phyloP scores from a whole-genome alignment of 345 rosid genomes.

The Durio zibethinus region DNA sequence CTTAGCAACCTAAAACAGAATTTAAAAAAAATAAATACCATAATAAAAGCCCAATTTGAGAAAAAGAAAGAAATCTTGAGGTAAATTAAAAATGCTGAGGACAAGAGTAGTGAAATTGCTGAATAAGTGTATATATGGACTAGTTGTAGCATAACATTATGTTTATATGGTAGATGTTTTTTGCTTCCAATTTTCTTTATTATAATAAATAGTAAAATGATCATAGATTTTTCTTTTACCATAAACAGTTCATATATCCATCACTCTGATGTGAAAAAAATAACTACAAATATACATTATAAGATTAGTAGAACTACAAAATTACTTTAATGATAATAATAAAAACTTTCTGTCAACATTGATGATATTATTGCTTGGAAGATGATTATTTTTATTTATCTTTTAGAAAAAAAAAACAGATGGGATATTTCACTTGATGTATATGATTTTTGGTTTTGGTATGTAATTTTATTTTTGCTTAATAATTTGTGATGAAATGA shows the following conservation, averaged over 20 bases:
- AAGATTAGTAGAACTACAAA: neutral
- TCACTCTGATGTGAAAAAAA: neutral
- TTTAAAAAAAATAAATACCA: conserved; percentile 49
- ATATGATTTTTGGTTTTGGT: too few relatives aligned
- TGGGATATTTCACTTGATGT: too few relatives aligned
- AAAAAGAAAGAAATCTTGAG: conserved; percentile 44
- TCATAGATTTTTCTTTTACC: neutral
- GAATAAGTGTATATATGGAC: neutral
- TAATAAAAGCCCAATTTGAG: conserved; percentile 48
- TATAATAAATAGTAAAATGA: neutral
- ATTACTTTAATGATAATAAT: neutral
- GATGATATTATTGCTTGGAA: neutral
- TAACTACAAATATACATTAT: neutral
- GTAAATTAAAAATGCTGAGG: conserved; percentile 60
- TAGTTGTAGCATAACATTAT: neutral
- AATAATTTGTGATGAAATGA: too few relatives aligned
- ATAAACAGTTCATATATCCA: neutral
- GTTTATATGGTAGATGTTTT: neutral
- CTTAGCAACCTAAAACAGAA: too few relatives aligned
- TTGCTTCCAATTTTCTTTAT: too few relatives aligned
- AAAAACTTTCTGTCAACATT: neutral
- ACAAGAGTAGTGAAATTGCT: conserved; percentile 10
- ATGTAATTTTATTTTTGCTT: too few relatives aligned
- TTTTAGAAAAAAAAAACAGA: neutral
- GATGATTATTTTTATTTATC: neutral